Evolutionary conservation across 2,329 filamentous ascomycete species (phyloP), one percentile per base, ranked within the genome.

Genomic region (Ascochyta clinopodiicola): DNA sequence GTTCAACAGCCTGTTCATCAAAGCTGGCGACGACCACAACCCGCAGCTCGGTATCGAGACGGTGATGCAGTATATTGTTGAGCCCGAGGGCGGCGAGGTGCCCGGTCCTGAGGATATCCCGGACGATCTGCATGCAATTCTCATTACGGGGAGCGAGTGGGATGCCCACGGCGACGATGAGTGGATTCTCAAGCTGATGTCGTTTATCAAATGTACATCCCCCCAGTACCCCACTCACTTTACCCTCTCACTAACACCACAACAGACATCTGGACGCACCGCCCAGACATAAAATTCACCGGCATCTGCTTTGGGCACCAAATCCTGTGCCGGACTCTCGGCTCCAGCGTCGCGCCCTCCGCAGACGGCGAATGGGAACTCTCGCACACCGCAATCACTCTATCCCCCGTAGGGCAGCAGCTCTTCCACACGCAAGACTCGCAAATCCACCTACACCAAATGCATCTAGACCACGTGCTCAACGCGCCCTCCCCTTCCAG

Each of bases 11-110:
- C 78, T 84, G 35, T 84, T 86, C 57, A 71, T 75, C 21, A 70
- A 75, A 31, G 84, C 83, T 2, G 85, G 84, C 3, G 69, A 76
- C 21, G 74, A 75, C 2, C 84, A 86, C 57, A 73, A 82, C 24
- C 85, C 85, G 2, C 80, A 79, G 0, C 72, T 87, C 0, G 80
- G 79, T 6, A 78, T 86, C 24, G 80, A 85, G 64, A 84, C 82
- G 1, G 78, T 81, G 22, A 82, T 83, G 66, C 75, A 81, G 34
- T 86, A 82, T 61, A 78, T 86, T 5, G 82, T 86, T 72, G 70
- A 73, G 40, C 67, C 64, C 10, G 60, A 70, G 6, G 70, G 70
- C 6, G 70, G 70, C 12, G 51, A 75, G 9, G 78, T 85, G 17
- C 82, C 82, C 0, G 74, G 71, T 3, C 69, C 74, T 1, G 72